These are phyloP conservation scores for Microsporum ferrugineum DNA, from an alignment of 2,329 filamentous ascomycete genomes.

Conservation along the genomic window DNA sequence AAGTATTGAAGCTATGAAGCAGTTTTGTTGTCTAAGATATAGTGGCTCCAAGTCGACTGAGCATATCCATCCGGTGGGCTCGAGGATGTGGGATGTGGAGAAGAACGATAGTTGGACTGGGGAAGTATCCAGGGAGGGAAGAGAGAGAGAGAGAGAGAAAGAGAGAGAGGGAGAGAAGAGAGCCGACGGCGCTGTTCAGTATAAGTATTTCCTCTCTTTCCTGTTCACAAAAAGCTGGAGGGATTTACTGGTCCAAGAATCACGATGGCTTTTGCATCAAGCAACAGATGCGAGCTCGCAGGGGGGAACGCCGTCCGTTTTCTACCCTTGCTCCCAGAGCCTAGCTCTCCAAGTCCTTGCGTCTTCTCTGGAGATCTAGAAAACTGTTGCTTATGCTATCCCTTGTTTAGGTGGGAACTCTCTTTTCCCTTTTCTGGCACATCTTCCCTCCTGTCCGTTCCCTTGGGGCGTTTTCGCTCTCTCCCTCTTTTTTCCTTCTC, in stretches of 20 bases:
- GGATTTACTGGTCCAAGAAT: background rate
- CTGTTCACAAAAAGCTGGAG: background rate
- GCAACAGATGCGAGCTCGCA: background rate
- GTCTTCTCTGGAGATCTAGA: background rate
- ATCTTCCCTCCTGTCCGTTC: background rate
- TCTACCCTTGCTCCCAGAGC: background rate
- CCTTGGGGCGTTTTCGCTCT: background rate
- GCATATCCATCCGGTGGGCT: background rate
- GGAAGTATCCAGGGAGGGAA: background rate
- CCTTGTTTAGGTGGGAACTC: background rate
- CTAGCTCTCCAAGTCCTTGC: background rate
- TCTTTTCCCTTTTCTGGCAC: background rate
- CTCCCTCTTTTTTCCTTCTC: background rate
- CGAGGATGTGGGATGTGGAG: background rate
- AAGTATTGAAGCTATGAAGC: background rate
- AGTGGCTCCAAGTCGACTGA: background rate
- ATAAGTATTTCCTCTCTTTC: background rate
- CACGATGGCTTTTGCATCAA: background rate
- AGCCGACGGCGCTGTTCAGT: background rate
- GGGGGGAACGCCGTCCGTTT: background rate
- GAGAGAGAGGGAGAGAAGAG: background rate
- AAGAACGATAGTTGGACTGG: background rate
- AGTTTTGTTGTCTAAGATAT: background rate
- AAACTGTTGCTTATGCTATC: slow-evolving; percentile 3
- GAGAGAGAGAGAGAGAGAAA: background rate